Percentiles rank a stretch among this genome's conserved stretches.
Evolutionary conservation across 805 yeast species (phyloP).

Genomic region (Kregervanrija fluxuum): DNA sequence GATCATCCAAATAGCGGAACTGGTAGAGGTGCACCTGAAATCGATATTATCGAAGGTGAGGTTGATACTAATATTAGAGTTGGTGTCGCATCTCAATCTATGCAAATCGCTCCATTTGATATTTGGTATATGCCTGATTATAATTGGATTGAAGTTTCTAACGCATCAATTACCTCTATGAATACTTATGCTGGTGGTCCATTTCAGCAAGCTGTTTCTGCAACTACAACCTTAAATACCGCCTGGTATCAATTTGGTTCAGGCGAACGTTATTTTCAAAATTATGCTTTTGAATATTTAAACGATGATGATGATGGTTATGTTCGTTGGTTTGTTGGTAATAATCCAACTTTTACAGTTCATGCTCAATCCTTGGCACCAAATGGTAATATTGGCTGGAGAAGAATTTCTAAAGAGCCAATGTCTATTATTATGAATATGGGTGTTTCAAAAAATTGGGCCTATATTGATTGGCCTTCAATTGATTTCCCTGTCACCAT

Average conservation of each 20-base stretch:
- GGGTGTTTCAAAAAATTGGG: conserved; percentile 91
- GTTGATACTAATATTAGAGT: conserved; percentile 41
- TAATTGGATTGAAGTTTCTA: conserved; percentile 65
- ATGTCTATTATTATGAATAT: conserved; percentile 83
- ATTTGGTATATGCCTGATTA: conserved; percentile 93
- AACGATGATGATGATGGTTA: conserved; percentile 69
- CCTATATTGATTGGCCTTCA: conserved; percentile 84
- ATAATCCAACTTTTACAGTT: conserved; percentile 66
- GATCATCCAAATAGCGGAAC: conserved; percentile 83
- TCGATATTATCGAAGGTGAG: conserved; percentile 86
- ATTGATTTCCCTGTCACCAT: conserved; percentile 71
- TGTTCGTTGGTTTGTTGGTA: conserved; percentile 82
- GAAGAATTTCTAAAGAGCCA: conserved; percentile 82
- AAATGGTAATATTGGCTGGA: conserved; percentile 83
- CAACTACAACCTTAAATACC: conserved; percentile 66
- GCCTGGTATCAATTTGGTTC: conserved; percentile 73
- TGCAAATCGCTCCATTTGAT: conserved; percentile 90
- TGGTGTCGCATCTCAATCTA: conserved; percentile 85
- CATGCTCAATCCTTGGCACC: conserved; percentile 75
- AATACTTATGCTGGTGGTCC: conserved; percentile 92
- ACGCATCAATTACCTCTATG: conserved; percentile 65
- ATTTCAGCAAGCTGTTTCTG: conserved; percentile 87
- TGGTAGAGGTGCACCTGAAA: conserved; percentile 95
- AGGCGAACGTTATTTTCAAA: conserved; percentile 51
- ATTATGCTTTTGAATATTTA: conserved; percentile 69